Evolutionary conservation across 2,329 filamentous ascomycete genomes (phyloP), one percentile per base, ranked within the genome.

Genomic region (Fusarium compactum): DNA sequence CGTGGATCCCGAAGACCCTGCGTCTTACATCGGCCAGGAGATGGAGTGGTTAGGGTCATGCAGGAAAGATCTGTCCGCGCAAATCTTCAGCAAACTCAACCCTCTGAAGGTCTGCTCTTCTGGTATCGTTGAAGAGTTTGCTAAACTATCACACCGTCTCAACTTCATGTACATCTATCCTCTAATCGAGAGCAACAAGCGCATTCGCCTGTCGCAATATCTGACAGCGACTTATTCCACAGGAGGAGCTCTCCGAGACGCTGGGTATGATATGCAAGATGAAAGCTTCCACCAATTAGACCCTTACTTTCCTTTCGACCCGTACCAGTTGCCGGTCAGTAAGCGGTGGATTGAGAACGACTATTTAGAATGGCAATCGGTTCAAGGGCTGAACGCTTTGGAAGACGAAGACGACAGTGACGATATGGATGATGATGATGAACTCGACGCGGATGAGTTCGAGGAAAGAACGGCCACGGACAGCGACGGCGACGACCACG

Each of bases 261-360:
- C 80, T 14, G 80, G 80, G 5, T 78, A 78, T 54, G 80, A 82
- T 41, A 78, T 81, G 16, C 87, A 90, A 57, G 92, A 92, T 62
- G 93, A 97, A 72, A 90, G 91, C 67, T 91, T 90, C 76, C 91
- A 95, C 76, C 91, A 97, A 79, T 86, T 99, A 3, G 95, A 98
- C 73, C 92, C 94, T 0, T 98, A 97, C 79, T 99, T 98, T 76
- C 96, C 96, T 1, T 99, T 99, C 76, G 96, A 99, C 78, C 97
- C 97, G 4, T 99, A 98, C 79, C 92, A 95, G 76, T 84, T 99
- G 52, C 95, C 95, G 1, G 85, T 90, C 72, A 98, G 95, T 79
- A 94, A 92, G 80, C 87, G 90, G 63, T 98, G 96, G 97, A 82
- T 99, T 15, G 91, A 94, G 67, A 86, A 88, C 22, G 92, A 97